phyloP scores from a whole-genome alignment of 108 stramenopile genomes.

The Fistulifera solaris region DNA sequence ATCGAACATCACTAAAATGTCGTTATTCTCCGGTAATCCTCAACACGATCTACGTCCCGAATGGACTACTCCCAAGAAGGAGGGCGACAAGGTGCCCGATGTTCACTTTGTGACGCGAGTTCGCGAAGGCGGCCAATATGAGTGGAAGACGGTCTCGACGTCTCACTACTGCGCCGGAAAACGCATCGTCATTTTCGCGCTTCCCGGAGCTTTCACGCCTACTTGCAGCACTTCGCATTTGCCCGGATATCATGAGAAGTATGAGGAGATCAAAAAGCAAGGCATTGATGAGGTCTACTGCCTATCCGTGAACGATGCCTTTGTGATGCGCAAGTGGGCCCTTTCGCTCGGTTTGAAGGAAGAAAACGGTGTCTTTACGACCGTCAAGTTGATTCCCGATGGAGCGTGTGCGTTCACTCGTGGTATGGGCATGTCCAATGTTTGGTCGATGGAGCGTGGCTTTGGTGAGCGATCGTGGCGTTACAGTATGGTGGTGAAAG shows the following conservation, averaged over 20 bases:
- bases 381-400: slow-evolving; percentile 44
- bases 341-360: slow-evolving; percentile 25
- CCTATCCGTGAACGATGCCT: slow-evolving; percentile 49
- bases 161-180: slow-evolving; percentile 37
- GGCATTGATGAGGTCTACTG: slow-evolving; percentile 54
- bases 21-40: too few relatives aligned
- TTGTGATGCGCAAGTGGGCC: slow-evolving; percentile 51
- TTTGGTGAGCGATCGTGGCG: slow-evolving; percentile 47
- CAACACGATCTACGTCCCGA: not conserved
- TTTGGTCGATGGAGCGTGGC: slow-evolving; percentile 34
- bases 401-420: slow-evolving; percentile 38
- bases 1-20: too few relatives aligned
- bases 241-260: slow-evolving; percentile 39
- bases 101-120: slow-evolving; percentile 38
- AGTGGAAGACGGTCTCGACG: slow-evolving; percentile 40
- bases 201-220: slow-evolving; percentile 49
- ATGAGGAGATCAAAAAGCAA: slow-evolving; percentile 24
- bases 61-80: slow-evolving; percentile 15
- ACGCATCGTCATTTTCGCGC: slow-evolving; percentile 19
- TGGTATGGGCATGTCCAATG: slow-evolving; percentile 44
- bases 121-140: slow-evolving; percentile 36
- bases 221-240: slow-evolving; percentile 39
- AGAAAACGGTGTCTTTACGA: slow-evolving; percentile 42
- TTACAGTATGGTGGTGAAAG: slow-evolving; percentile 39
- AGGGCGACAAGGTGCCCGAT: slow-evolving; percentile 29